Base-by-base conservation (phyloP, 2,329 filamentous ascomycete genomes). In the Calonectria henricotiae region DNA sequence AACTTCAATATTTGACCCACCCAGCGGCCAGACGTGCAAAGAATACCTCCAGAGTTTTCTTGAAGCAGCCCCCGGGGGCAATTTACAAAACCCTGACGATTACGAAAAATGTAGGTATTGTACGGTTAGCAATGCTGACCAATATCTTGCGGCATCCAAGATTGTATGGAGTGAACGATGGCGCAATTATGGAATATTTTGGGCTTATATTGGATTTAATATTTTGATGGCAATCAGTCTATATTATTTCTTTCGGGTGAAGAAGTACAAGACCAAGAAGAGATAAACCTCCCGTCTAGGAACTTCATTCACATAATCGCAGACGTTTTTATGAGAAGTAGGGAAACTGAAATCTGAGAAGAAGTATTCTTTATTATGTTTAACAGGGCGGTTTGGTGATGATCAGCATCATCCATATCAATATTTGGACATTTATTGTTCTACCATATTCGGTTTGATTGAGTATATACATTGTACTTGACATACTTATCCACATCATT, bases 121-220 rank as follows among this genome's bases (percentile, higher is more conserved):
- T 79, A 84, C 88, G 1, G 89, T 91, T 74, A 83, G 80, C 1
- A 84, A 83, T n/a, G 93, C 92, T 0, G 87, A 91, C 66, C 87
- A 94, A 79, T 94, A 81, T 62, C 78, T 91, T 0, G 80, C 83
- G 2, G 80, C 77, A 0, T 85, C 84, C 1, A 73, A 80, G 9
- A 88, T 91, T 46, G 81, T 79, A 25, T 91, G 87, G 74, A 76
- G 69, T 3, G 85, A 91, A 64, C 77, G 89, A 3, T 94, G 92
- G 91, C 85, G 91, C 67, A 93, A 94, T 77, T 93, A 90, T 68
- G 92, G 92, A 1, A 85, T 94, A 46, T 83, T 94, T 76, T 94
- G 90, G 88, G 90, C 85, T 0, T 94, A 88, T 74, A 87, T 94
- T 44, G 70, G 82, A 0, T 92, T 93, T 80, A 92, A 94, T 75